phyloP scores from a whole-genome alignment of 2,329 filamentous ascomycete species.

The Ophiognomonia clavigignenti-juglandacearum region DNA sequence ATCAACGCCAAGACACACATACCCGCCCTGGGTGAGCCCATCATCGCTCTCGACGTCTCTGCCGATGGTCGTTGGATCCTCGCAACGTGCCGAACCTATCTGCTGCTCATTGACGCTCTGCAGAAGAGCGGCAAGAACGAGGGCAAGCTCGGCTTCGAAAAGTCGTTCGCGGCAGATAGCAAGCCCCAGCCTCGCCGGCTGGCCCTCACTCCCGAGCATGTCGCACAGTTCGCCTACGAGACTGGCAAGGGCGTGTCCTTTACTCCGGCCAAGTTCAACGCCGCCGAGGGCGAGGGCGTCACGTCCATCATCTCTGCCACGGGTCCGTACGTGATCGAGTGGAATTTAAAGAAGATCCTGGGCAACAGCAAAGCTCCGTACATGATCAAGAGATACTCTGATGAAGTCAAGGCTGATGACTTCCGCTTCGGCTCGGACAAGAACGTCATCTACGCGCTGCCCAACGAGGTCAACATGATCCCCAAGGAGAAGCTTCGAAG shows the following conservation, averaged over 20 bases:
- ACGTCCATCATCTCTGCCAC: conserved; percentile 96
- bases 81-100: conserved; percentile 88
- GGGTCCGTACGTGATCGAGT: conserved; percentile 93
- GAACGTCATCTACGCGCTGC: conserved; percentile 94
- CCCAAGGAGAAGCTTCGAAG: conserved; percentile 78
- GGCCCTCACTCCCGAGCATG: conserved; percentile 82
- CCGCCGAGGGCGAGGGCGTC: conserved; percentile 72
- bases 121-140: conserved; percentile 95
- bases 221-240: conserved; percentile 96
- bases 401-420: conserved; percentile 96
- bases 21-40: conserved; percentile 89
- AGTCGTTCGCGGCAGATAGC: conserved; percentile 81
- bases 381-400: conserved; percentile 91
- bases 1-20: conserved; percentile 98
- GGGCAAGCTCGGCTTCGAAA: conserved; percentile 97
- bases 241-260: conserved; percentile 83
- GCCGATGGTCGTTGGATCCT: conserved; percentile 95
- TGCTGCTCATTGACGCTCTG: conserved; percentile 85
- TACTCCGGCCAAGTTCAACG: conserved; percentile 91
- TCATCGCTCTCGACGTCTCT: conserved; percentile 90
- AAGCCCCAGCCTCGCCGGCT: conserved; percentile 93
- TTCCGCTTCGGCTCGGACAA: conserved; percentile 97
- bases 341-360: conserved; percentile 88
- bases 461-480: conserved; percentile 98
- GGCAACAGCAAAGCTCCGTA: conserved; percentile 81